These are phyloP conservation scores for Castanospermum australe DNA, from an alignment of 306 rosid species.

Conservation along the genomic window DNA sequence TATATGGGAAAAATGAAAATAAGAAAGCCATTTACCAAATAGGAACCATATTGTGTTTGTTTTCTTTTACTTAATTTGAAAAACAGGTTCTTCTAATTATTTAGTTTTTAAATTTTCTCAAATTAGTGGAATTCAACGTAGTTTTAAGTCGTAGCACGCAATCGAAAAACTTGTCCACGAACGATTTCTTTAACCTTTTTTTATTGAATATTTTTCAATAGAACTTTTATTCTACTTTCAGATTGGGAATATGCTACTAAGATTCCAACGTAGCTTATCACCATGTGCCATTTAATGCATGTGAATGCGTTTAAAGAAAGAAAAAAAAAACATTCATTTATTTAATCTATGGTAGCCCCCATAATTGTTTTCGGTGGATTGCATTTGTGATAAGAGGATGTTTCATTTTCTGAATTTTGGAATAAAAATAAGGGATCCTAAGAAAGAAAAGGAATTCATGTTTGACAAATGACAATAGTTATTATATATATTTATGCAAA, in stretches of 20 bases:
- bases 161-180: background rate
- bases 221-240: background rate
- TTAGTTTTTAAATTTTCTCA: too few species aligned
- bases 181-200: background rate
- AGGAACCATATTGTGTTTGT: background rate
- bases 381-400: background rate
- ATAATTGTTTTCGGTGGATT: conserved; percentile 13
- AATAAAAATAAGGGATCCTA: background rate
- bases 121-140: background rate
- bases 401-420: background rate
- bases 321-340: background rate
- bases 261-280: conserved; percentile 11
- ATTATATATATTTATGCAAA: background rate
- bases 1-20: background rate
- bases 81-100: too few species aligned
- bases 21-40: background rate
- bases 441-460: background rate
- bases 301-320: conserved; percentile 30
- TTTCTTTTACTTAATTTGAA: background rate
- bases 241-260: conserved; percentile 16
- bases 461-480: background rate
- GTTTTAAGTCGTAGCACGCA: too few species aligned
- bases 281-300: conserved; percentile 37
- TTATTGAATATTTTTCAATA: background rate
- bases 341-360: background rate